These are phyloP conservation scores for Fomitopsis serialis DNA, from an alignment of 768 basidiomycete species.

Conservation along the genomic window DNA sequence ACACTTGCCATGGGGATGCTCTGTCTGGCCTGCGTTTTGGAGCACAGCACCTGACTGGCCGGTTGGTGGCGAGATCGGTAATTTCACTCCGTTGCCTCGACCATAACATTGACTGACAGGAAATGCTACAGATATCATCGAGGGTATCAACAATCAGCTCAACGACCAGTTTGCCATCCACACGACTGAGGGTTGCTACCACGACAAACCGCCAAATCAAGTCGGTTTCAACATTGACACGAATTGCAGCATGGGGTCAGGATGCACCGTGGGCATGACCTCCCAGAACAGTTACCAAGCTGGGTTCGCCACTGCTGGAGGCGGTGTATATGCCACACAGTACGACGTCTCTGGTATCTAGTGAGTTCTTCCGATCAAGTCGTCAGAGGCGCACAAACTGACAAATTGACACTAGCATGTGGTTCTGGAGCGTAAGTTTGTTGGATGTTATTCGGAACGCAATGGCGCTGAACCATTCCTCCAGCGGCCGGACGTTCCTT, in stretches of 20 bases:
- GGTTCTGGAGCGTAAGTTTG: slow-evolving; percentile 42
- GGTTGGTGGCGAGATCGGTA: slow-evolving; percentile 32
- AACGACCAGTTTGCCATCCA: slow-evolving; percentile 58
- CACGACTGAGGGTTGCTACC: slow-evolving; percentile 35
- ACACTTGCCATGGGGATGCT: slow-evolving; percentile 55
- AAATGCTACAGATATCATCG: slow-evolving; percentile 48
- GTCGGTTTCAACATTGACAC: slow-evolving; percentile 25
- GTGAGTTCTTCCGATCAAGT: slow-evolving; percentile 23
- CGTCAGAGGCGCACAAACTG: slow-evolving; percentile 3
- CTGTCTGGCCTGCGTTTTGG: slow-evolving; percentile 41
- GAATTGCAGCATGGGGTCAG: slow-evolving; percentile 30
- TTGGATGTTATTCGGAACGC: slow-evolving; percentile 14
- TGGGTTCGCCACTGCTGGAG: slow-evolving; percentile 44
- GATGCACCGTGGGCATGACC: slow-evolving; percentile 30
- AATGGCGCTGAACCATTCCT: neutral
- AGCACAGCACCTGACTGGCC: slow-evolving; percentile 36
- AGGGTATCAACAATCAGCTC: slow-evolving; percentile 47
- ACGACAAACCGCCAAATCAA: slow-evolving; percentile 24
- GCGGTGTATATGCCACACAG: slow-evolving; percentile 65
- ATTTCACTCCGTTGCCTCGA: neutral
- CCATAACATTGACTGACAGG: neutral
- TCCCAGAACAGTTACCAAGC: slow-evolving; percentile 34
- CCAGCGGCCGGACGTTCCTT: slow-evolving; percentile 33
- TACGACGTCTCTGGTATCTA: slow-evolving; percentile 54
- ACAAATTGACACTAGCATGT: slow-evolving; percentile 29